phyloP scores from a whole-genome alignment of 345 rosid species.

The Sapria himalayana region DNA sequence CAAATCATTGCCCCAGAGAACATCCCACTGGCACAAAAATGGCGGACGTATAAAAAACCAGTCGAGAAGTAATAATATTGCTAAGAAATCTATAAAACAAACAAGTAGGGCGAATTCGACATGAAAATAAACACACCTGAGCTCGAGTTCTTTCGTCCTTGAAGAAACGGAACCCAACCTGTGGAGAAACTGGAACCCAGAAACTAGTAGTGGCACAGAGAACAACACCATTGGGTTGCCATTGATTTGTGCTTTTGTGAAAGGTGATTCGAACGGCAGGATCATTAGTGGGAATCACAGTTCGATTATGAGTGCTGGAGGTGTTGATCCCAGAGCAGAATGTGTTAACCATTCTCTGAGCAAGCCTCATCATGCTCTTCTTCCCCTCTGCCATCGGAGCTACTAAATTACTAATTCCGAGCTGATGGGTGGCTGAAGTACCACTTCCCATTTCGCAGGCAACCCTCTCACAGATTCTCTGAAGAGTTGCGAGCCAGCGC shows the following conservation, averaged over 20 bases:
- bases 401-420: slow-evolving; percentile 24
- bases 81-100: not conserved
- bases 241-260: slow-evolving; percentile 16
- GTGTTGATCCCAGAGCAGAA: slow-evolving; percentile 28
- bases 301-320: slow-evolving; percentile 32
- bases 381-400: slow-evolving; percentile 14
- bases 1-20: slow-evolving; percentile 24
- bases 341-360: slow-evolving; percentile 39
- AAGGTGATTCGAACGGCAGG: slow-evolving; percentile 36
- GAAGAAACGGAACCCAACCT: slow-evolving; percentile 23
- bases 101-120: too few relatives aligned
- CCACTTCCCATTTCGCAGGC: slow-evolving; percentile 9
- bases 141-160: slow-evolving; percentile 15
- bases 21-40: slow-evolving; percentile 44
- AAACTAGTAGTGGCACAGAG: slow-evolving; percentile 43
- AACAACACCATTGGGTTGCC: slow-evolving; percentile 33
- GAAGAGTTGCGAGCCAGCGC: slow-evolving; percentile 36
- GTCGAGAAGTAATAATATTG: not conserved
- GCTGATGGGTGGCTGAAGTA: slow-evolving; percentile 7
- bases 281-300: slow-evolving; percentile 20
- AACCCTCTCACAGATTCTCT: slow-evolving; percentile 42
- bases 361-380: slow-evolving; percentile 31
- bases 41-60: not conserved
- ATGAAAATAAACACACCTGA: slow-evolving; percentile 16
- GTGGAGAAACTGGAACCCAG: slow-evolving; percentile 30